Percentiles rank a stretch among this genome's conserved stretches.
Evolutionary conservation across 371 early-diverging fungal genomes (phyloP).

Genomic region (Encephalitozoon romaleae): DNA sequence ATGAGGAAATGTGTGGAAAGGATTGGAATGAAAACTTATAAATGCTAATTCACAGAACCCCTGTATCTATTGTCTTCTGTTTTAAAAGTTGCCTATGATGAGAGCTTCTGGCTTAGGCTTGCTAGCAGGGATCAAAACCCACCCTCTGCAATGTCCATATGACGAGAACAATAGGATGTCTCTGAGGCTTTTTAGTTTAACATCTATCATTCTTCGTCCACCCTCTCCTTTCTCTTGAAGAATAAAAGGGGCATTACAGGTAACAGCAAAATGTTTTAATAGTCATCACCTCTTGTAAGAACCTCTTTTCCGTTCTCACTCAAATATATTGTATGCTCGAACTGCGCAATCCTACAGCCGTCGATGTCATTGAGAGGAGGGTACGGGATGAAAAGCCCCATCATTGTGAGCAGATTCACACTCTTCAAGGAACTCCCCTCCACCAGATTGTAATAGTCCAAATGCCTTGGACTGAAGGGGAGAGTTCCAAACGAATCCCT

Average conservation of each 20-base stretch:
- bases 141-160: constrained; percentile 15
- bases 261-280: constrained; percentile 51
- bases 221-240: too few species aligned
- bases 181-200: neutral
- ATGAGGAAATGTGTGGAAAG: too few species aligned
- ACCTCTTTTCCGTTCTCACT: constrained; percentile 81
- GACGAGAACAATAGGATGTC: neutral
- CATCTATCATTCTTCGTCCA: neutral
- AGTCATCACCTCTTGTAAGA: constrained; percentile 69
- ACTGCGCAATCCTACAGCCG: constrained; percentile 89
- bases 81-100: neutral
- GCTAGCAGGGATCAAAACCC: constrained; percentile 5
- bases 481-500: constrained; percentile 84
- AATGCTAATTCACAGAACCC: neutral
- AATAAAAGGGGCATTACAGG: too few species aligned
- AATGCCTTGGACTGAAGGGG: constrained; percentile 89
- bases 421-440: constrained; percentile 68
- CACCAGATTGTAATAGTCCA: constrained; percentile 78
- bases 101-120: neutral
- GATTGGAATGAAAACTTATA: neutral
- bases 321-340: constrained; percentile 88
- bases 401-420: constrained; percentile 73
- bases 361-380: constrained; percentile 83
- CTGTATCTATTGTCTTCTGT: neutral
- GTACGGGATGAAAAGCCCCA: constrained; percentile 73